A percentile compares a stretch with the other conserved stretches of the same genome.
These are phyloP conservation scores for Protostelium mycophagum DNA, from an alignment of 78 protist genomes.

Conservation along the genomic window DNA sequence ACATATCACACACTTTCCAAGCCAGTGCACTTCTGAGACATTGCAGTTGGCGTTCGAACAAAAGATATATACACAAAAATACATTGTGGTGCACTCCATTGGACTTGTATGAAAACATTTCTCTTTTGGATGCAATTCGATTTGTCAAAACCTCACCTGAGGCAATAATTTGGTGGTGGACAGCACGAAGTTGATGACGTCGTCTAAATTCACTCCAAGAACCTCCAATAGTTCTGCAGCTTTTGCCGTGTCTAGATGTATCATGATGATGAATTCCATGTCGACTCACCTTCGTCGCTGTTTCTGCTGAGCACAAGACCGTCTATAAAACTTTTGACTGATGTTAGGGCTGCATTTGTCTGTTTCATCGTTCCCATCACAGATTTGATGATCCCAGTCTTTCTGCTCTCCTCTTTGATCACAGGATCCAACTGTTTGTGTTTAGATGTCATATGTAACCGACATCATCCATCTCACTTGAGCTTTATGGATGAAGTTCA, in stretches of 20 bases:
- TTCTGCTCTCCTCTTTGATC: background rate
- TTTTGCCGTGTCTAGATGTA: background rate
- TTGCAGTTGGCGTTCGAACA: no score
- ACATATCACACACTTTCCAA: no score
- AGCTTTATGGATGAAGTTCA: background rate
- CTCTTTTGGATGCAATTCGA: background rate
- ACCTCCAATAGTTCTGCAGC: background rate
- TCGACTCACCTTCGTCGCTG: background rate
- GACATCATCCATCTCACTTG: background rate
- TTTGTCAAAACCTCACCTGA: background rate
- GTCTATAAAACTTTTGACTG: background rate
- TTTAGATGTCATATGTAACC: background rate
- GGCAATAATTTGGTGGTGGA: background rate
- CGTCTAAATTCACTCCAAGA: background rate
- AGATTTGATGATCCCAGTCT: background rate
- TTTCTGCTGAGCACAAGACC: background rate
- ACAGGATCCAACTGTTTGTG: background rate
- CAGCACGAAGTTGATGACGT: background rate
- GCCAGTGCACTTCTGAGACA: no score
- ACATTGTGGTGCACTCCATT: no score
- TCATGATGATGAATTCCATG: background rate
- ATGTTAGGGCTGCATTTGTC: background rate
- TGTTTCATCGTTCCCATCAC: background rate
- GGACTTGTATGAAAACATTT: background rate
- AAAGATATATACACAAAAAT: no score